Evolutionary conservation across 495 filamentous ascomycete genomes (phyloP).

Genomic region (Cenococcum geophilum): DNA sequence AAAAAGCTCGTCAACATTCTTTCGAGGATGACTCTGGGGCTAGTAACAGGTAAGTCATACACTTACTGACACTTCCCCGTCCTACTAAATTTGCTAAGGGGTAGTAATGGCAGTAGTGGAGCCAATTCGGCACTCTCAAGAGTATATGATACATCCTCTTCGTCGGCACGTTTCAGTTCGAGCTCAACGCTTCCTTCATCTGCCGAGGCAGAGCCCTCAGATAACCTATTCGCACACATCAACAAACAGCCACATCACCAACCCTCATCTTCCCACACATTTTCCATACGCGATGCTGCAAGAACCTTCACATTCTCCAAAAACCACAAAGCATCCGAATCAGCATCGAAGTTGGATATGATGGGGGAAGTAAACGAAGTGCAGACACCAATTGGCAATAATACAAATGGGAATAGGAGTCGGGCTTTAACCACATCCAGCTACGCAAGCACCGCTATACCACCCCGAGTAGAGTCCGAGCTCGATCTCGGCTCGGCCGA

Average conservation of each 20-base stretch:
- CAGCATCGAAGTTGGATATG: not conserved
- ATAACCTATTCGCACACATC: slow-evolving; percentile 10
- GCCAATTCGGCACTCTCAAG: slow-evolving; percentile 19
- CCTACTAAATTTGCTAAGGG: slow-evolving; percentile 20
- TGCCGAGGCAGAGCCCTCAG: slow-evolving; percentile 20
- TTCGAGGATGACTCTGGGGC: slow-evolving; percentile 25
- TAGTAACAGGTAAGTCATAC: slow-evolving; percentile 24
- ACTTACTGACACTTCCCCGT: not conserved
- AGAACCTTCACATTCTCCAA: not conserved
- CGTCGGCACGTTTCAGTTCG: slow-evolving; percentile 18
- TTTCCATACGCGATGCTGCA: slow-evolving; percentile 1
- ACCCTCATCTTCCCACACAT: slow-evolving; percentile 1
- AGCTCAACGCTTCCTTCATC: slow-evolving; percentile 30
- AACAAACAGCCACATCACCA: not conserved
- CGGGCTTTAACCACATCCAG: slow-evolving; percentile 36
- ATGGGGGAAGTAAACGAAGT: not conserved
- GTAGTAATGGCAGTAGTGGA: slow-evolving; percentile 27
- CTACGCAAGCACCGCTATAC: slow-evolving; percentile 41
- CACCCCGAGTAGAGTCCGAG: slow-evolving; percentile 32
- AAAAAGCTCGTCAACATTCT: slow-evolving; percentile 25
- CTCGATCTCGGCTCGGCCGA: slow-evolving; percentile 26
- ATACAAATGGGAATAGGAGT: slow-evolving; percentile 3
- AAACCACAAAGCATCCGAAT: slow-evolving; percentile 1
- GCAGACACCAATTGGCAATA: slow-evolving; percentile 1
- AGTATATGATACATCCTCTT: slow-evolving; percentile 18